A percentile compares a stretch with the other conserved stretches of the same genome.
Conservation (phyloP, 345 rosid species). For the Ceriops decandra region DNA sequence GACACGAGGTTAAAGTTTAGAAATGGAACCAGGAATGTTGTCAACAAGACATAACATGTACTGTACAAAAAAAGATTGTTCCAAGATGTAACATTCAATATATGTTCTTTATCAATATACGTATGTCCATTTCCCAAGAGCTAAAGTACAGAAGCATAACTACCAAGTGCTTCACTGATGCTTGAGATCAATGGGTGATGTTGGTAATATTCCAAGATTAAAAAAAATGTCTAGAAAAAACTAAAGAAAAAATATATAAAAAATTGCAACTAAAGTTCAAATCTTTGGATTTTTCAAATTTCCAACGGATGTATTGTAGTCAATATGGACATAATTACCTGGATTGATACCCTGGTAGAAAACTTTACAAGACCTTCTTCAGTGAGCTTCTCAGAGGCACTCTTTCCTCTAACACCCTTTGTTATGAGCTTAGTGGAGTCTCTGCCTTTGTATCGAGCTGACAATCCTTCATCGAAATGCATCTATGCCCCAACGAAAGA, state of each 20-base stretch:
- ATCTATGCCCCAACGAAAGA: slow-evolving; percentile 45
- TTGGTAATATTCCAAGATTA: neutral
- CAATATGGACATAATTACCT: slow-evolving; percentile 44
- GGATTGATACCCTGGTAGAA: slow-evolving; percentile 76
- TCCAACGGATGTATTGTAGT: slow-evolving; percentile 1
- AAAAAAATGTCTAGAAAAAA: neutral
- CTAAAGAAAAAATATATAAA: neutral
- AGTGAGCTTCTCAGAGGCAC: slow-evolving; percentile 70
- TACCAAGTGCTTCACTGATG: neutral
- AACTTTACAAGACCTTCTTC: slow-evolving; percentile 90
- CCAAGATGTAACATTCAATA: neutral
- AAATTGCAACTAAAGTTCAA: neutral
- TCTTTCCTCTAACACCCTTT: slow-evolving; percentile 69
- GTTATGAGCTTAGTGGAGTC: slow-evolving; percentile 62
- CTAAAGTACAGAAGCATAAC: neutral
- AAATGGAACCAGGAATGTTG: neutral
- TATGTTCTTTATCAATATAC: neutral
- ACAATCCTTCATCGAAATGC: slow-evolving; percentile 91
- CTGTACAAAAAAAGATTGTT: neutral
- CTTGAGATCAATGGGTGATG: neutral
- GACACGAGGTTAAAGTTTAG: neutral
- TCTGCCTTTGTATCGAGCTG: slow-evolving; percentile 73
- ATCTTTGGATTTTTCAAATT: neutral
- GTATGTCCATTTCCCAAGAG: neutral
- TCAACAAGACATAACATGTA: neutral